Evolutionary conservation across 1,284 basidiomycete genomes (phyloP), one percentile per base, ranked within the genome.

Genomic region (Chalciporus sp.): DNA sequence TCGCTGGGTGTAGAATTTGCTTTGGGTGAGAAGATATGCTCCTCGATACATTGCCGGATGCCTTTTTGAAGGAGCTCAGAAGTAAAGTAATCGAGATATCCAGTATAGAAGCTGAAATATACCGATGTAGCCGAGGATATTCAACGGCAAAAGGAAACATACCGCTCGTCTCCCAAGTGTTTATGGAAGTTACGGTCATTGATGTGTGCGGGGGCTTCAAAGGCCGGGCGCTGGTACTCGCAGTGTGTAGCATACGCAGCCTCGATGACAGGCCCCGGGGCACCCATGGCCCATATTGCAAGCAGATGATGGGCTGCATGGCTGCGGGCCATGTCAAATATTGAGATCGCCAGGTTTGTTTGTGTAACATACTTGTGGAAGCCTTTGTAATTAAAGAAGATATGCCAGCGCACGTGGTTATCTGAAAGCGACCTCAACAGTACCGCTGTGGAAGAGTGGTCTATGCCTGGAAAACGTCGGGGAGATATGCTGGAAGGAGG

Each of bases 401-500:
- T 75, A 60, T 88, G 84, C 74, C 79, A 79, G 17, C 74, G 75
- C 44, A 76, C 71, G 54, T 84, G 80, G 59, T 88, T 84, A 48
- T 84, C 78, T 41, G 78, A 77, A 48, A 88, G 72, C 0, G 77
- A 69, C 42, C 73, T 70, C 19, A 73, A 68, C 4, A 85, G 69
- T 1, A 72, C 67, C 17, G 68, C 61, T 17, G 78, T 77, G 0
- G 84, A 81, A n/a, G 76, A 71, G 9, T 72, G 65, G 4, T 75
- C 77, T 17, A 76, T 70, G 3, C 84, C 85, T 19, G 83, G 77
- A 53, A 74, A 74, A n/a, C 56, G 58, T 16, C 51, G 63, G 1
- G 72, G 79, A 7, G 69, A 68, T 28, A 71, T 58, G 3, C 55
- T 50, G 29, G 71, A 74, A 20, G 68, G 72, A 14, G 72, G 68